Conservation (phyloP, 768 basidiomycete genomes). For the Holtermanniella nyarrowii region DNA sequence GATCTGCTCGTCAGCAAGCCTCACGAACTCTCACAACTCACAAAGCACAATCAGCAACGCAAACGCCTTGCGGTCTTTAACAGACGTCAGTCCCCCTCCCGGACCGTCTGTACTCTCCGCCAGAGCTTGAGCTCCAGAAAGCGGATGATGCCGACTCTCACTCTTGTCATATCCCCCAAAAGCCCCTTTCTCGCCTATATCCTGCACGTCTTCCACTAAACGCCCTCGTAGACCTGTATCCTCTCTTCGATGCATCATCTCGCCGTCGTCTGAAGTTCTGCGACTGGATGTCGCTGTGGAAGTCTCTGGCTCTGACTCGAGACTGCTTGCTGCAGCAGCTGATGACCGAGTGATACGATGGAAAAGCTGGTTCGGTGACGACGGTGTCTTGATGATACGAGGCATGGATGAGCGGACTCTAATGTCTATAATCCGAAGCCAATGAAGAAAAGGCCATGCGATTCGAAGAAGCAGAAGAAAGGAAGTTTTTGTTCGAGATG, state of each 20-base stretch:
- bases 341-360: no score
- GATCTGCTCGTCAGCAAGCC: conserved; percentile 6
- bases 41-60: conserved; percentile 75
- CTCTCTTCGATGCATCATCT: conserved; percentile 15
- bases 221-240: conserved; percentile 17
- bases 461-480: no score
- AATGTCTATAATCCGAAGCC: no score
- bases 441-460: no score
- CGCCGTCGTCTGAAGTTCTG: background rate
- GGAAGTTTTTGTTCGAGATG: no score
- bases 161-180: conserved; percentile 10
- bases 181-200: conserved; percentile 32
- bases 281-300: no score
- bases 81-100: conserved; percentile 45
- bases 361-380: no score
- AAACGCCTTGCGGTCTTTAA: conserved; percentile 75
- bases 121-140: conserved; percentile 2
- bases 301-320: no score
- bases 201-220: conserved; percentile 27
- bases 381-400: no score
- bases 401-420: no score
- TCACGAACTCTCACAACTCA: conserved; percentile 37
- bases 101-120: conserved; percentile 11
- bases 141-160: conserved; percentile 3
- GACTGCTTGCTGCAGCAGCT: no score